Conservation (phyloP, 2,329 filamentous ascomycete genomes). For the Ceratocystis ficicola region DNA sequence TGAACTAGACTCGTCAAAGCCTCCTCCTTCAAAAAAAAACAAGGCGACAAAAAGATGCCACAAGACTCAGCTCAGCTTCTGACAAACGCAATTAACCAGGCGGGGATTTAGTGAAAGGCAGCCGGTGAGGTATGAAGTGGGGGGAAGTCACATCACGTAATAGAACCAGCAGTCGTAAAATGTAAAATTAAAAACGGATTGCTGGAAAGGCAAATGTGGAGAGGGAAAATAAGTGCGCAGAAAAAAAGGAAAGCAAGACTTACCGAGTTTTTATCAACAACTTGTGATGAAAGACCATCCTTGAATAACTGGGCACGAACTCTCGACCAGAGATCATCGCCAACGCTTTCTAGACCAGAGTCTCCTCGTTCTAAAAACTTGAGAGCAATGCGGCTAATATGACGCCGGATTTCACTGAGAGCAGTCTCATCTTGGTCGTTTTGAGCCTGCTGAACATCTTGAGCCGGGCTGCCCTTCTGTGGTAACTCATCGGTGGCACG, state of each 20-base stretch:
- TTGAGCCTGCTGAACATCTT: background rate
- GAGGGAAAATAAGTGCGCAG: no score
- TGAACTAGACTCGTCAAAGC: no score
- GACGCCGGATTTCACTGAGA: constrained; percentile 15
- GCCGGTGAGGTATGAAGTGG: no score
- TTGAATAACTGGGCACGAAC: constrained; percentile 47
- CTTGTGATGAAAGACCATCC: constrained; percentile 46
- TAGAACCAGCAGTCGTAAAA: no score
- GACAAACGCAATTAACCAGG: no score
- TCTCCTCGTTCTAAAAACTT: constrained; percentile 37
- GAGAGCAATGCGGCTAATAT: constrained; percentile 44
- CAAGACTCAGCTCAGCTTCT: no score
- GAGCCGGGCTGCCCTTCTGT: constrained; percentile 38
- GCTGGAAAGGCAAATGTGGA: no score
- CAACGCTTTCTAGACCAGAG: constrained; percentile 33
- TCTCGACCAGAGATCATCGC: constrained; percentile 45
- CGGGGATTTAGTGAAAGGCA: no score
- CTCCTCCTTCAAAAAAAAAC: no score
- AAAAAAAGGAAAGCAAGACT: constrained; percentile 22
- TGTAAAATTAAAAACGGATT: no score
- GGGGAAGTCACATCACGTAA: no score
- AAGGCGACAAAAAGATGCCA: no score
- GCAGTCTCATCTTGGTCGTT: constrained; percentile 7
- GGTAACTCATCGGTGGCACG: constrained; percentile 31
- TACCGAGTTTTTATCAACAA: constrained; percentile 48